Percentiles rank a stretch among this genome's conserved stretches.
Conservation (phyloP, 345 rosid species). For the Trapa incisa region DNA sequence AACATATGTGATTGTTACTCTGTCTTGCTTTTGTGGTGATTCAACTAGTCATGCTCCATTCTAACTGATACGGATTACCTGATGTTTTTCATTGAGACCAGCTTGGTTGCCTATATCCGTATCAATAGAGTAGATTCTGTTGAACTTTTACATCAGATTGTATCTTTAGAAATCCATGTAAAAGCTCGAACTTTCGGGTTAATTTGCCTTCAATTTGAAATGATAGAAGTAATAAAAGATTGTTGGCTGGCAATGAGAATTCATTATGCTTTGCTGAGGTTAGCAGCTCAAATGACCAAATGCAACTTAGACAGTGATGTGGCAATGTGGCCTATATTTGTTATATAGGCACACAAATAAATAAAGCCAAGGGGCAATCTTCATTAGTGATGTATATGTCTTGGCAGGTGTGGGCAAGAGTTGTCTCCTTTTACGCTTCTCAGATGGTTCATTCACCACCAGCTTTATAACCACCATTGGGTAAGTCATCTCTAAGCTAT, state of each 20-base stretch:
- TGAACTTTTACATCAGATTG: neutral
- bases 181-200: neutral
- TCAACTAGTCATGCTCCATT: neutral
- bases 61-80: neutral
- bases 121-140: neutral
- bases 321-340: neutral
- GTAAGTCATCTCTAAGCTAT: slow-evolving; percentile 19
- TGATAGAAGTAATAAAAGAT: too few relatives aligned
- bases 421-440: slow-evolving; percentile 78
- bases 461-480: slow-evolving; percentile 90
- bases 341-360: neutral
- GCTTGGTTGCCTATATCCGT: neutral
- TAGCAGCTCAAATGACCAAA: neutral
- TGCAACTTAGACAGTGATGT: neutral
- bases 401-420: slow-evolving; percentile 81
- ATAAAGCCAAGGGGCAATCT: neutral
- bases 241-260: neutral
- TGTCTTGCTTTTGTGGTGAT: neutral
- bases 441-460: slow-evolving; percentile 84
- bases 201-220: too few relatives aligned
- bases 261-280: neutral
- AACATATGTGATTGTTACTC: neutral
- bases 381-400: neutral
- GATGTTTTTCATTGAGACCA: neutral
- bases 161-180: neutral